Evolutionary conservation across 1,139 yeast species (phyloP).

Genomic region (Protomyces arabidopsidicola): DNA sequence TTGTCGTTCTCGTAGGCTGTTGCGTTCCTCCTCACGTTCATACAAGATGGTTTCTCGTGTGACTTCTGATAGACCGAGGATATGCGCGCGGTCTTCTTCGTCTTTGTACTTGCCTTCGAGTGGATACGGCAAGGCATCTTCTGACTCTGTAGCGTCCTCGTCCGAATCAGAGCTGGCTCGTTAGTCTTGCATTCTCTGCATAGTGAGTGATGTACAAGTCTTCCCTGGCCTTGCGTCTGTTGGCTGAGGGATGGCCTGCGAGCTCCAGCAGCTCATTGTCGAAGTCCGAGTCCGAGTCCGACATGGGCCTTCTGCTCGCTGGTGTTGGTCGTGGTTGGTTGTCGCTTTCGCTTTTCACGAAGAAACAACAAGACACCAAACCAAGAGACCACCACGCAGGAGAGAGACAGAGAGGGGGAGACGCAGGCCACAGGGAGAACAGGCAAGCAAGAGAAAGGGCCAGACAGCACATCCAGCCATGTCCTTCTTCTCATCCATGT

Average conservation of each 20-base stretch:
- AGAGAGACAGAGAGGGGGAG: neutral
- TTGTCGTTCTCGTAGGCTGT: slow-evolving; percentile 73
- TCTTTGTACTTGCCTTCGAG: slow-evolving; percentile 85
- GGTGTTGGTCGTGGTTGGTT: neutral
- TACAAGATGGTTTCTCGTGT: slow-evolving; percentile 84
- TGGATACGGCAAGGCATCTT: slow-evolving; percentile 66
- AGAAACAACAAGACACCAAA: neutral
- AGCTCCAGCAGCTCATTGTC: slow-evolving; percentile 21
- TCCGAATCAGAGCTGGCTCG: slow-evolving; percentile 24
- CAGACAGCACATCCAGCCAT: neutral
- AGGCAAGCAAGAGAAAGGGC: neutral
- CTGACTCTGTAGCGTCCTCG: slow-evolving; percentile 37
- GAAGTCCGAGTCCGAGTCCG: slow-evolving; percentile 24
- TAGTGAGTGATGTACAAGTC: slow-evolving; percentile 3
- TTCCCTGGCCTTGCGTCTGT: slow-evolving; percentile 2
- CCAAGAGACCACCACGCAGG: neutral
- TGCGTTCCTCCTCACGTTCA: slow-evolving; percentile 89
- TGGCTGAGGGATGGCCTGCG: slow-evolving; percentile 18
- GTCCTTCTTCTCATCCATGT: neutral
- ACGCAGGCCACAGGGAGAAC: neutral
- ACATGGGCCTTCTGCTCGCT: slow-evolving; percentile 9
- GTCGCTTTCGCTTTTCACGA: neutral
- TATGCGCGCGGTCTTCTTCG: slow-evolving; percentile 62
- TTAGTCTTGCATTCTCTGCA: neutral
- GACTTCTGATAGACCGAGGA: slow-evolving; percentile 80